Evolutionary conservation across 2,329 filamentous ascomycete genomes (phyloP).

Genomic region (Epichloe aotearoae): DNA sequence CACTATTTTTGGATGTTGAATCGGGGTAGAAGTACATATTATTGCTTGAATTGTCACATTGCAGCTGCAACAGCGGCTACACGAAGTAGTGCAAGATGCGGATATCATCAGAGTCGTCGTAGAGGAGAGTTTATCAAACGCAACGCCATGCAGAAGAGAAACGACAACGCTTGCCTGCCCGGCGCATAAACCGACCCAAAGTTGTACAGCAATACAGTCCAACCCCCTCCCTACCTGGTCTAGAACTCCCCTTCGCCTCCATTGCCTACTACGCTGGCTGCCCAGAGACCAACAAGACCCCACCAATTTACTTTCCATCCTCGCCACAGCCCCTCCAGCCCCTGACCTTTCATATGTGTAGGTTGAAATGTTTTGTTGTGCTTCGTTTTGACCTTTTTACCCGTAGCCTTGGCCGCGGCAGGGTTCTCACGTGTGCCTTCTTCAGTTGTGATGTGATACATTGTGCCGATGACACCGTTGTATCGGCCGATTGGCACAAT

Average conservation of each 20-base stretch:
- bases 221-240: constrained; percentile 4
- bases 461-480: constrained; percentile 76
- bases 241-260: constrained; percentile 49
- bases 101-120: constrained; percentile 21
- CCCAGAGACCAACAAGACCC: constrained; percentile 64
- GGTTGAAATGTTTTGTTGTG: constrained; percentile 17
- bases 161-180: not conserved
- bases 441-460: constrained; percentile 73
- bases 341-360: constrained; percentile 47
- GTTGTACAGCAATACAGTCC: constrained; percentile 7
- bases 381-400: constrained; percentile 21
- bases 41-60: not conserved
- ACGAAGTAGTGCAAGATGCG: constrained; percentile 7
- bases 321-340: constrained; percentile 53
- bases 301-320: constrained; percentile 71
- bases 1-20: too few relatives aligned
- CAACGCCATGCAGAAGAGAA: constrained; percentile 5
- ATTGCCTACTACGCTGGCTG: constrained; percentile 48
- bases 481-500: constrained; percentile 74
- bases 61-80: constrained; percentile 10
- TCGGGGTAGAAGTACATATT: not conserved
- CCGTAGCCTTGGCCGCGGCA: constrained; percentile 21
- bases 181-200: constrained; percentile 1
- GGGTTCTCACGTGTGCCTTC: constrained; percentile 51
- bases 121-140: constrained; percentile 5